Evolutionary conservation across 1,284 basidiomycete genomes (phyloP), one percentile per base, ranked within the genome.

Genomic region (Trametes pubescens): DNA sequence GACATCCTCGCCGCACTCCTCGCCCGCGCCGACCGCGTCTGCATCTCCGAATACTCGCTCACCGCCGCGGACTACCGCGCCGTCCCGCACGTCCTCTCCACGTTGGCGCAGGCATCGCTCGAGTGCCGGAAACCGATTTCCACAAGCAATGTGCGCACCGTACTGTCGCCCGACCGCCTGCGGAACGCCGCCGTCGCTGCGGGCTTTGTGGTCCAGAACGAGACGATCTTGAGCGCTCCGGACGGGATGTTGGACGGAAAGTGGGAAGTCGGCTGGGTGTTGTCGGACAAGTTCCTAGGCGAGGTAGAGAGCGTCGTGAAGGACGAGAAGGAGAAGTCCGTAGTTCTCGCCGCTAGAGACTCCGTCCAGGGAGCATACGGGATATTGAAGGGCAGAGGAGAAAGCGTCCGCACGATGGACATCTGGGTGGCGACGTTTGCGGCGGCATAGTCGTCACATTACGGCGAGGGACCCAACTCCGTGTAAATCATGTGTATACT

Each of bases 31-130:
- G 69, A 72, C 48, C 66, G 70, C 14, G 63, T 81, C 26, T 78
- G 75, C 69, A 68, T 82, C 54, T 78, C 81, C 11, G 80, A 82
- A 60, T 82, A 75, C 70, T 68, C 75, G 18, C 72, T 82, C 35
- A 68, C 65, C 34, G 67, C 76, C 2, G 59, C 71, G 14, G 64
- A 70, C 52, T 62, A 70, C 3, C 71, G 62, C 11, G 73, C 70
- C 2, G 54, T 69, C 24, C 73, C 80, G 1, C 81, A 82, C 64
- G 70, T 83, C 29, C 74, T 81, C 29, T 76, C 81, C 3, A 76
- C 76, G 16, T 71, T 82, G 22, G 71, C 80, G 9, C 79, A 81
- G 60, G 79, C 76, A 0, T 69, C 77, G 44, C 66, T 81, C 22
- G 79, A 81, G 65, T 71, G 73, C 60, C 75, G 72, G 58, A 79